Evolutionary conservation across 805 yeast species (phyloP), one percentile per base, ranked within the genome.

Genomic region (Pichia heedii): DNA sequence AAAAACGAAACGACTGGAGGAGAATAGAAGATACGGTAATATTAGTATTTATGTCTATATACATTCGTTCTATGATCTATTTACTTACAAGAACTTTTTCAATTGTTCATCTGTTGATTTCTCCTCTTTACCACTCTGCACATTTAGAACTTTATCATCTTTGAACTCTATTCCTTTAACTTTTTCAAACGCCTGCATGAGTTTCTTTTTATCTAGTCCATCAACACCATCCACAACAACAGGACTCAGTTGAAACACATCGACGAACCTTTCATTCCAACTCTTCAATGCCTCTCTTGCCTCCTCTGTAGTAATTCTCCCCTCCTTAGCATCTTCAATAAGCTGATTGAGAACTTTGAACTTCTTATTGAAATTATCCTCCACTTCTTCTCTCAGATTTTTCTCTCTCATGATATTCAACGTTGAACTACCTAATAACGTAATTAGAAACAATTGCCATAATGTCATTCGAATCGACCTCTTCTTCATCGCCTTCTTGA

Each of bases 351-450:
- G 64, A 18, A 58, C 58, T 30, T 63, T 65, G 26, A 68, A 68
- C 29, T 70, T 66, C 32, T 67, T 54, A 9, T 52, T 50, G 49
- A 72, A 71, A 18, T 65, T 65, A 26, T 65, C 66, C 26, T 58
- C 60, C 36, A 74, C 51, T 22, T 62, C 63, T 29, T 73, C 78
- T n/a, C 61, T 51, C 30, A 65, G 64, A 45, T 69, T 71, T 36
- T 71, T 61, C 43, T 62, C 69, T 39, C 69, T 61, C 64, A 71
- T 70, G 35, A 69, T 62, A 45, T 74, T 76, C 30, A 74, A 63
- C 4, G 70, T 74, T 4, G 69, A 68, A 3, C 77, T 65, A 7
- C 64, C 60, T 2, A 57, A 40, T 15, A 58, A 41, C 5, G 60
- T 58, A 21, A 62, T 47, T 10, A 61, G 42, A 30, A 60, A 53